These are phyloP conservation scores for Puccinia coronata DNA, from an alignment of 1,284 basidiomycete genomes.

Conservation along the genomic window DNA sequence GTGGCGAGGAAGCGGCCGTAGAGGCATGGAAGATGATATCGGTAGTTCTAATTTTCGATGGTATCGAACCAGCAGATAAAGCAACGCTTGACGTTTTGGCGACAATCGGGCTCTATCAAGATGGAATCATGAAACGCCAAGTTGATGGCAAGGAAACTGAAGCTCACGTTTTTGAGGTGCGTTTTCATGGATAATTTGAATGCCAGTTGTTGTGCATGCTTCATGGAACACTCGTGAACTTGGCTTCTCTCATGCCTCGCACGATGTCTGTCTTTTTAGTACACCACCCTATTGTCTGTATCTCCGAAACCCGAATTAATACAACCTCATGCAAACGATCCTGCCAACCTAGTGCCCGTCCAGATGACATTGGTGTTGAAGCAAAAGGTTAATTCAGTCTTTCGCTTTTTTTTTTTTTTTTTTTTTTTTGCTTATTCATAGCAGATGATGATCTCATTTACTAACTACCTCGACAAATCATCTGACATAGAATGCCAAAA, in stretches of 20 bases:
- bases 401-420: neutral
- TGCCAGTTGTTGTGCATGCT: neutral
- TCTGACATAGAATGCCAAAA: constrained; percentile 80
- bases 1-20: constrained; percentile 74
- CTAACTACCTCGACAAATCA: neutral
- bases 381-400: constrained; percentile 27
- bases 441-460: neutral
- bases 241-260: neutral
- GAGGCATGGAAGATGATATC: constrained; percentile 85
- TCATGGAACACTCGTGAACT: neutral
- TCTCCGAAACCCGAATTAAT: constrained; percentile 41
- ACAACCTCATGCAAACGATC: constrained; percentile 49
- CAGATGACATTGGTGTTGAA: constrained; percentile 65
- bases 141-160: constrained; percentile 89
- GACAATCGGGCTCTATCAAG: constrained; percentile 85
- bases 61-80: constrained; percentile 94
- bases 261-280: constrained; percentile 14
- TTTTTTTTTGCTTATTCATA: neutral
- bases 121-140: constrained; percentile 89
- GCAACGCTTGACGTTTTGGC: constrained; percentile 82
- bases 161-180: constrained; percentile 30
- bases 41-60: constrained; percentile 81
- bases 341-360: constrained; percentile 86
- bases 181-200: neutral
- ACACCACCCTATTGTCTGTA: constrained; percentile 47